These are phyloP conservation scores for Neopestalotiopsis sp. DNA, from an alignment of 2,329 filamentous ascomycete species.

Conservation along the genomic window DNA sequence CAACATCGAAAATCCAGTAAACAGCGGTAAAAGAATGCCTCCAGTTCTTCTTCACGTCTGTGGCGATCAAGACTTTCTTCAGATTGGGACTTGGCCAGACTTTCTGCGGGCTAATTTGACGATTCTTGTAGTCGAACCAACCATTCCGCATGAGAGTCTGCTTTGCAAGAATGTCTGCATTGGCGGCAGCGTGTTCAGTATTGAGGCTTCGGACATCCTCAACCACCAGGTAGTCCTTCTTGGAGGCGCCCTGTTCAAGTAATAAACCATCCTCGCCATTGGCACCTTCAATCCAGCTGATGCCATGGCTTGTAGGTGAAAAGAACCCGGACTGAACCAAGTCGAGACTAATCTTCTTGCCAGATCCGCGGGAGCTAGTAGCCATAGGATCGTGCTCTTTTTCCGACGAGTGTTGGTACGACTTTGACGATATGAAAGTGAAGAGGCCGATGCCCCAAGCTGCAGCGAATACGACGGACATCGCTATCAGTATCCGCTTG, in stretches of 20 bases:
- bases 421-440: slow-evolving; percentile 68
- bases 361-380: slow-evolving; percentile 63
- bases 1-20: slow-evolving; percentile 94
- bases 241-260: slow-evolving; percentile 70
- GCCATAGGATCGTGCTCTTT: slow-evolving; percentile 73
- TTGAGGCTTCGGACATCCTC: slow-evolving; percentile 77
- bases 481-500: slow-evolving; percentile 66
- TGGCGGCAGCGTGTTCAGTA: slow-evolving; percentile 43
- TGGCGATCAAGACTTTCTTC: slow-evolving; percentile 84
- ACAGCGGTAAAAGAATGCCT: slow-evolving; percentile 84
- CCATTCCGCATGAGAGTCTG: slow-evolving; percentile 77
- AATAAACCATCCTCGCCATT: slow-evolving; percentile 83
- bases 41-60: slow-evolving; percentile 78
- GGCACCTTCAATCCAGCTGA: slow-evolving; percentile 79
- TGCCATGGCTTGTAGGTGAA: slow-evolving; percentile 66
- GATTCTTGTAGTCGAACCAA: slow-evolving; percentile 65
- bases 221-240: slow-evolving; percentile 80
- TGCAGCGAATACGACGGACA: slow-evolving; percentile 65
- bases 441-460: slow-evolving; percentile 73
- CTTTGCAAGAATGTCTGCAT: slow-evolving; percentile 49
- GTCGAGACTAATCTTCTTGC: slow-evolving; percentile 76
- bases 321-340: slow-evolving; percentile 73
- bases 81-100: slow-evolving; percentile 82
- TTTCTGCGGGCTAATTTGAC: slow-evolving; percentile 60
- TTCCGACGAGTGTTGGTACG: slow-evolving; percentile 68